phyloP scores from a whole-genome alignment of 331 rosid species.

The Quercus tomentella region DNA sequence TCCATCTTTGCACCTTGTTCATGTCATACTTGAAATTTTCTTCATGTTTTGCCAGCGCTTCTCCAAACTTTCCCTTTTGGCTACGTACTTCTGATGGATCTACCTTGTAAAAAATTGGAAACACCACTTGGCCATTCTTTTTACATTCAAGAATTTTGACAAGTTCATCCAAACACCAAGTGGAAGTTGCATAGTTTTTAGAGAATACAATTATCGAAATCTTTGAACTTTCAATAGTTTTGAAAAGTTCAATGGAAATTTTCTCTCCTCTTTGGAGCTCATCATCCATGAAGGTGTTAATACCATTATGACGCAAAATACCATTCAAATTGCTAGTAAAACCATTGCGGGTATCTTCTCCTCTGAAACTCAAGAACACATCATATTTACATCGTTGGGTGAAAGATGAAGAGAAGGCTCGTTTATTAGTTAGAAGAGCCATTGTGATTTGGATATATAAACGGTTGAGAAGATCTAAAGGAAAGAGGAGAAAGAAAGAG shows the following conservation, averaged over 20 bases:
- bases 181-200: conserved; percentile 12
- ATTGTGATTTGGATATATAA: too few relatives aligned
- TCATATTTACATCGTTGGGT: not conserved
- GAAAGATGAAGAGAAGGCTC: not conserved
- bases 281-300: conserved; percentile 2
- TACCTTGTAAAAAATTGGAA: conserved; percentile 1
- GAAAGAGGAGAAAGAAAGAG: too few relatives aligned
- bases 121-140: not conserved
- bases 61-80: not conserved
- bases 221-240: conserved; percentile 8
- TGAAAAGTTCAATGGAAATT: not conserved
- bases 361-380: conserved; percentile 24
- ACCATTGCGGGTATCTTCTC: not conserved
- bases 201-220: conserved; percentile 9
- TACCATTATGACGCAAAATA: not conserved
- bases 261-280: not conserved
- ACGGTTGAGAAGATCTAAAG: too few relatives aligned
- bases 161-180: conserved; percentile 28
- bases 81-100: conserved; percentile 4
- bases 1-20: conserved; percentile 1
- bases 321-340: conserved; percentile 2
- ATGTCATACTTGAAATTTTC: not conserved
- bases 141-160: conserved; percentile 6
- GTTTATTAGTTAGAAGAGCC: too few relatives aligned
- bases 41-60: conserved; percentile 9